These are phyloP conservation scores for Bryoglossum gracile DNA, from an alignment of 495 filamentous ascomycete genomes.

Conservation along the genomic window DNA sequence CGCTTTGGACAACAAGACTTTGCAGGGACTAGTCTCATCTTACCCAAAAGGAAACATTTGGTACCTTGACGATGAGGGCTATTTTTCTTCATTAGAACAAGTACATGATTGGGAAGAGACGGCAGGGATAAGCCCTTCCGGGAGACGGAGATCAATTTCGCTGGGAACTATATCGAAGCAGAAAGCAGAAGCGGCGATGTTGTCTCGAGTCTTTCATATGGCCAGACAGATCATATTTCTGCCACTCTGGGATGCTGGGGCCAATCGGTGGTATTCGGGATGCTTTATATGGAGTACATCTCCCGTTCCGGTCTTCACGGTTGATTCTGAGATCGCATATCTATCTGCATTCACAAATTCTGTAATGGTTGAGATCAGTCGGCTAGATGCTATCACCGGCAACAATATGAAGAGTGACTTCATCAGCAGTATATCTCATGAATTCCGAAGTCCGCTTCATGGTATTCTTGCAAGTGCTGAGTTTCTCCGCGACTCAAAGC, in stretches of 20 bases:
- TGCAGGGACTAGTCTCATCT: constrained; percentile 1
- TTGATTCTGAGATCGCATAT: constrained; percentile 35
- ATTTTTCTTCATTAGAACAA: constrained; percentile 20
- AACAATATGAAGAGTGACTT: constrained; percentile 36
- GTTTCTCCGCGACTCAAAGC: constrained; percentile 25
- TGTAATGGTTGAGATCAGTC: constrained; percentile 51
- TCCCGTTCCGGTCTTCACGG: constrained; percentile 36
- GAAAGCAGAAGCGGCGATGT: constrained; percentile 10
- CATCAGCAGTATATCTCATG: constrained; percentile 32
- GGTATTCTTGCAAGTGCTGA: constrained; percentile 32
- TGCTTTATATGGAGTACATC: constrained; percentile 55
- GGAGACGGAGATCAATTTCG: constrained; percentile 4
- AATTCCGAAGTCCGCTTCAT: constrained; percentile 34
- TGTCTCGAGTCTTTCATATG: constrained; percentile 31
- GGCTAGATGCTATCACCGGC: constrained; percentile 36
- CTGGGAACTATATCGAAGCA: constrained; percentile 3
- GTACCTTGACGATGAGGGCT: constrained; percentile 20
- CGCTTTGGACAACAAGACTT: constrained; percentile 11
- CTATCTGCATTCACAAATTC: constrained; percentile 49
- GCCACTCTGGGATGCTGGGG: constrained; percentile 64
- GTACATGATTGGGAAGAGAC: constrained; percentile 5
- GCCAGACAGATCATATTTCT: constrained; percentile 49
- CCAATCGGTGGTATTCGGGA: constrained; percentile 59
- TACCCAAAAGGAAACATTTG: constrained; percentile 19
- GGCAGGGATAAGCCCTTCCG: constrained; percentile 3